phyloP scores from a whole-genome alignment of 2,329 filamentous ascomycete species.

The Didymellaceae sp. region DNA sequence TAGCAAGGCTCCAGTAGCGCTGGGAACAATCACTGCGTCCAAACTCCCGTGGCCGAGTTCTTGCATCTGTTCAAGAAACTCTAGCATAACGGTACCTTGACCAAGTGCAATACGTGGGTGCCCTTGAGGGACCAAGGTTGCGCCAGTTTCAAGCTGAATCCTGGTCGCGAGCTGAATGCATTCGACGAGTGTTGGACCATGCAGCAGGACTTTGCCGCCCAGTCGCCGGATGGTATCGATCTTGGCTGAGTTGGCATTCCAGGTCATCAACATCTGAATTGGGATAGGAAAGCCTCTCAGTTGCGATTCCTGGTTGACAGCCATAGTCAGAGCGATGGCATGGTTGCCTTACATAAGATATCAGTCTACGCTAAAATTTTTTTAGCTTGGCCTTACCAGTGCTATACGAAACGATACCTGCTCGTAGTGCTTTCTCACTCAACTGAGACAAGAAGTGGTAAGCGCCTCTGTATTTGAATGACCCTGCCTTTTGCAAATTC shows the following conservation, averaged over 20 bases:
- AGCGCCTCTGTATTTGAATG: constrained; percentile 1
- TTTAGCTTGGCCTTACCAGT: neutral
- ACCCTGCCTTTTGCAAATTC: constrained; percentile 1
- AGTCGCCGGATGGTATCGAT: neutral
- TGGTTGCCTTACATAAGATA: neutral
- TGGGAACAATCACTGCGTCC: constrained; percentile 1
- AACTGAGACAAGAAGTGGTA: constrained; percentile 2
- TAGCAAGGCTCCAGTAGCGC: constrained; percentile 1
- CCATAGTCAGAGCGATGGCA: constrained; percentile 2
- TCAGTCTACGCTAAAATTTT: neutral
- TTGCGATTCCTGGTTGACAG: neutral
- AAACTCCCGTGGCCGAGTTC: constrained; percentile 1
- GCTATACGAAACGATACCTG: constrained; percentile 1
- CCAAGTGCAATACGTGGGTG: neutral
- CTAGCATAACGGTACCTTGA: constrained; percentile 1
- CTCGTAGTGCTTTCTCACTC: neutral
- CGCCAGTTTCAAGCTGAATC: neutral
- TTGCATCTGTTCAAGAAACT: constrained; percentile 1
- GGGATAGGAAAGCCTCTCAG: neutral
- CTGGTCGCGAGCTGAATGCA: neutral
- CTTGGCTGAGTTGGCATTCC: constrained; percentile 2
- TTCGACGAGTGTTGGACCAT: constrained; percentile 2
- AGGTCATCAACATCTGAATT: constrained; percentile 1
- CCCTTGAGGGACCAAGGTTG: constrained; percentile 2
- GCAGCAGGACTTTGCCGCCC: neutral